Evolutionary conservation across 441 rosid species (phyloP), one percentile per base, ranked within the genome.

Genomic region (Eutrema salsugineum): DNA sequence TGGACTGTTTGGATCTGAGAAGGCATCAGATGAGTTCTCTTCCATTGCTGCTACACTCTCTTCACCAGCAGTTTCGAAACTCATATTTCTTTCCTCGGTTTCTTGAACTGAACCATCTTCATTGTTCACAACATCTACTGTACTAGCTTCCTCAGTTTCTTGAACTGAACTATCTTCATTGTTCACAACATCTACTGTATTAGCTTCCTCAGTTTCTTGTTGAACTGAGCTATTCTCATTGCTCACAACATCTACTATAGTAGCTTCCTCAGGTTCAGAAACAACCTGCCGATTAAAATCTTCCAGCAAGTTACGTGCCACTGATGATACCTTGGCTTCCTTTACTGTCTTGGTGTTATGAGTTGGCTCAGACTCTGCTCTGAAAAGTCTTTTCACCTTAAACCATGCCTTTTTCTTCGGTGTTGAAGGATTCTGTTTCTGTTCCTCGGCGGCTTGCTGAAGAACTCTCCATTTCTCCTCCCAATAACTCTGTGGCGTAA

Each of bases 381-480:
- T 86, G 54, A 89, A 80, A 44, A 94, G 76, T 51, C 77, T 73
- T 71, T 78, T 84, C 58, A 84, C 82, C 79, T 80, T 91, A 53
- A 86, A 92, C 30, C 94, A 88, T 85, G 95, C 79, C 63, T 89
- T 79, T 42, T 79, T 94, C 83, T 81, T 90, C 78, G 66, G 80
- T 42, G 71, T 56, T 15, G 60, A 1, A 64, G 81, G 79, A 53
- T 38, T 81, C 63, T 76, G 68, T 72, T 89, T 88, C 56, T 57
- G 86, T 74, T 88, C 88, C 78, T 87, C 94, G 36, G 86, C 94
- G 14, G 85, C 82, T 30, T 30, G 6, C 33, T 30, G 33, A 57
- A 85, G 54, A 70, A 78, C 84, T 81, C 93, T 86, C 99, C 99
- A 94, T 79, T 83, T 90, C 78, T 86, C 96, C 80, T 94, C 99